Percentiles rank a stretch among this genome's conserved stretches.
Conservation (phyloP, 2,329 filamentous ascomycete species). For the Botryotinia narcissicola region DNA sequence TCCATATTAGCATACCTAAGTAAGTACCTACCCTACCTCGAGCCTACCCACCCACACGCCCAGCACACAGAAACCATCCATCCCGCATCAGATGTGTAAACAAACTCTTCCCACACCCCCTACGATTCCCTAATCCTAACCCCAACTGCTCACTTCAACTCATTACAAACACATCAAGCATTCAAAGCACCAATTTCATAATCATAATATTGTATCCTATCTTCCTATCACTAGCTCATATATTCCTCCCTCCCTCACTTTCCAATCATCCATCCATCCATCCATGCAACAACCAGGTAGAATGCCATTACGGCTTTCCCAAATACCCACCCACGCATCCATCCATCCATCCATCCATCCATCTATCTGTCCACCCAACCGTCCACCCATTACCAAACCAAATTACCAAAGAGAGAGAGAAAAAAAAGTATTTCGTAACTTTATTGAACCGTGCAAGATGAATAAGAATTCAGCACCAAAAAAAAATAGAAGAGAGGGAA, state of each 20-base stretch:
- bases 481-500: not conserved
- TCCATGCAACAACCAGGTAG: not conserved
- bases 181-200: not conserved
- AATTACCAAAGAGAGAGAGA: not conserved
- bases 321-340: too few relatives aligned
- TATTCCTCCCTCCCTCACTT: not conserved
- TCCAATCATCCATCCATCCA: not conserved
- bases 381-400: not conserved
- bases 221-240: not conserved
- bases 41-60: too few relatives aligned
- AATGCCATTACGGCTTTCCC: too few relatives aligned
- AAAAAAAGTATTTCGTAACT: not conserved
- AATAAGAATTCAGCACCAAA: not conserved
- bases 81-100: not conserved
- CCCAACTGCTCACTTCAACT: too few relatives aligned
- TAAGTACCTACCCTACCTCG: too few relatives aligned
- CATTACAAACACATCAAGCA: not conserved
- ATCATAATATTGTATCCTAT: not conserved
- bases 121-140: not conserved
- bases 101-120: not conserved
- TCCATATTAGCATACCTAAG: not conserved
- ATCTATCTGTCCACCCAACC: not conserved
- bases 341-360: not conserved
- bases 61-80: too few relatives aligned
- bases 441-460: not conserved